Conservation (phyloP, 1,284 basidiomycete species). For the Leccinum variabile region DNA sequence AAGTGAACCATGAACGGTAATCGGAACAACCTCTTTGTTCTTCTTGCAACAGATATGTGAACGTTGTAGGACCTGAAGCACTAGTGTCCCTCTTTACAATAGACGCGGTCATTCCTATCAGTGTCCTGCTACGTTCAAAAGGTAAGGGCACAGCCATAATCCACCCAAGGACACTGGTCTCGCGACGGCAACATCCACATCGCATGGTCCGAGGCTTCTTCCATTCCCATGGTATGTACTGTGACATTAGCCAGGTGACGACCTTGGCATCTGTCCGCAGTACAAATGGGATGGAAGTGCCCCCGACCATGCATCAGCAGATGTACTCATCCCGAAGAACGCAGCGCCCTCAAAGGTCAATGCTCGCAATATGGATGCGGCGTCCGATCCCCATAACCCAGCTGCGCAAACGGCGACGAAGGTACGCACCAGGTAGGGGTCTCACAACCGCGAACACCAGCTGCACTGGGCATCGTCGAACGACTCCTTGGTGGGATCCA, state of each 20-base stretch:
- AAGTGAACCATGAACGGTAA: conserved; percentile 9
- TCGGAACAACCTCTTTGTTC: conserved; percentile 5
- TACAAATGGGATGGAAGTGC: conserved; percentile 41
- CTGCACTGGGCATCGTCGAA: background rate
- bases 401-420: conserved; percentile 6
- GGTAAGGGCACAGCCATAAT: background rate
- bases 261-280: conserved; percentile 33
- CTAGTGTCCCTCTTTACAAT: background rate
- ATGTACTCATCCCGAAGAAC: conserved; percentile 23
- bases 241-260: conserved; percentile 30
- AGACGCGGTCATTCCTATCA: conserved; percentile 6
- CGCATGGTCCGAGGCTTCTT: conserved; percentile 44
- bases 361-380: background rate
- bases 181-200: conserved; percentile 28
- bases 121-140: conserved; percentile 2
- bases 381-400: conserved; percentile 24
- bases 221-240: conserved; percentile 50
- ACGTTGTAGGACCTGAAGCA: conserved; percentile 2
- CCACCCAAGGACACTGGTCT: conserved; percentile 21
- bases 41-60: conserved; percentile 6
- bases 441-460: background rate
- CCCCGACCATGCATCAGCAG: conserved; percentile 37
- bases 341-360: conserved; percentile 17
- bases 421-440: conserved; percentile 20
- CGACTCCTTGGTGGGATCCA: background rate